Evolutionary conservation across 2,329 filamentous ascomycete genomes (phyloP).

Genomic region (Beauveria sp.): DNA sequence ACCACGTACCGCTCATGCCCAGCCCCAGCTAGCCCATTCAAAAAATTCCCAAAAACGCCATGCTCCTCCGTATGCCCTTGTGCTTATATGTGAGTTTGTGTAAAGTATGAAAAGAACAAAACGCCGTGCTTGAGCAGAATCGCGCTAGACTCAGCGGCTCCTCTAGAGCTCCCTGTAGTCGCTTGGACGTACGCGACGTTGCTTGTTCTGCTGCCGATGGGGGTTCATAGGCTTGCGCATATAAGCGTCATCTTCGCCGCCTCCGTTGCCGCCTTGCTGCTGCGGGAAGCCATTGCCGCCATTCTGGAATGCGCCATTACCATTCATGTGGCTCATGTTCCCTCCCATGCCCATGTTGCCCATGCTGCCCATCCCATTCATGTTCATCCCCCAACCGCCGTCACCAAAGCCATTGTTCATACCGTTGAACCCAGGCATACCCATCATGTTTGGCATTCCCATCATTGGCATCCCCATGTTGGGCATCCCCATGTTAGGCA

Average conservation of each 20-base stretch:
- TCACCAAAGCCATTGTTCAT: slow-evolving; percentile 15
- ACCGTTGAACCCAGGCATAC: slow-evolving; percentile 18
- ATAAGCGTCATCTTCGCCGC: slow-evolving; percentile 81
- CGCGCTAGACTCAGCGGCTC: not conserved
- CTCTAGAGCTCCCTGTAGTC: slow-evolving; percentile 73
- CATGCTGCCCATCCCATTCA: slow-evolving; percentile 16
- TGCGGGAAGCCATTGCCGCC: slow-evolving; percentile 18
- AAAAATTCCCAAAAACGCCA: not conserved
- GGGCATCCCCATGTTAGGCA: slow-evolving; percentile 25
- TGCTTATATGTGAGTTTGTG: not conserved
- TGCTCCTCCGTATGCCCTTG: not conserved
- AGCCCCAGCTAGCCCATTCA: not conserved
- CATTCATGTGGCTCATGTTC: slow-evolving; percentile 24
- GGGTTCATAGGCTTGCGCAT: slow-evolving; percentile 95
- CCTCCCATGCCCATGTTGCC: slow-evolving; percentile 16
- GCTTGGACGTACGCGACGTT: slow-evolving; percentile 72
- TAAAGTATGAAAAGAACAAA: not conserved
- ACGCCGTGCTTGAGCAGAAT: not conserved
- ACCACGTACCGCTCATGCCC: not conserved
- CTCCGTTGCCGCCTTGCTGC: slow-evolving; percentile 25
- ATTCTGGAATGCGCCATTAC: slow-evolving; percentile 16
- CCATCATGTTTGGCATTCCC: slow-evolving; percentile 14
- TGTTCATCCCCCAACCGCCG: slow-evolving; percentile 12
- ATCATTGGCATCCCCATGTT: slow-evolving; percentile 28
- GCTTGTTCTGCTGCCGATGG: slow-evolving; percentile 76